Base-by-base conservation (phyloP, 2,329 filamentous ascomycete genomes). In the Trichoderma semiorbis region DNA sequence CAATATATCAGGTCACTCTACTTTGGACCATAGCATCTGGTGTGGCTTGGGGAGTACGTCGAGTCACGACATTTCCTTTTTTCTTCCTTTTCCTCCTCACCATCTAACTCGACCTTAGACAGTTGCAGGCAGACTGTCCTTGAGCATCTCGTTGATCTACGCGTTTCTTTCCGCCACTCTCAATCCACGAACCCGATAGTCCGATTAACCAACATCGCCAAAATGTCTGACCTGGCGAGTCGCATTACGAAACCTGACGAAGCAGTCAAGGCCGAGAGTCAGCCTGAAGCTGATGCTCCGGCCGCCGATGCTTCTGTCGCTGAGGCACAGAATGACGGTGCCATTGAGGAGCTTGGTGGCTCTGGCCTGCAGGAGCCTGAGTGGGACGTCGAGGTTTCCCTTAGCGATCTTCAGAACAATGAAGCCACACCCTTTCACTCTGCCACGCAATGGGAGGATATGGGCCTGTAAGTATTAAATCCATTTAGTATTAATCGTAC, bases 311-410 rank as follows among this genome's bases (percentile, higher is more conserved):
- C 75, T 50, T 53, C 73, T 14, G 74, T 70, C 5, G 72, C 77
- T 28, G 76, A 74, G 60, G 78, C 77, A n/a, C 81, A 84, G 76
- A 73, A 78, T 26, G 81, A 85, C 63, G 82, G 81, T 62, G 77
- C 80, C 60, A 77, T 78, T 47, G 80, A 81, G 61, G 73, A 75
- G 30, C 76, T 80, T 24, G 80, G 81, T 50, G 88, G 86, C 69
- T 89, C 89, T 50, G 85, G 84, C 62, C 84, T 91, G 32, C 81
- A 88, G 61, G 93, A 98, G 81, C 90, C 91, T 5, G 90, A 92
- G 72, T 97, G 92, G 82, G 92, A 96, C 75, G 95, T 99, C 75
- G 92, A 97, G 78, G 93, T 99, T 77, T 96, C 95, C 82, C 88
- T 98, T 72, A 95, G 92, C 77, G 94, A 97, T 79, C 87, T 97